Conservation (phyloP, 176 grass and related monocot genomes). For the Eragrostis nindensis region DNA sequence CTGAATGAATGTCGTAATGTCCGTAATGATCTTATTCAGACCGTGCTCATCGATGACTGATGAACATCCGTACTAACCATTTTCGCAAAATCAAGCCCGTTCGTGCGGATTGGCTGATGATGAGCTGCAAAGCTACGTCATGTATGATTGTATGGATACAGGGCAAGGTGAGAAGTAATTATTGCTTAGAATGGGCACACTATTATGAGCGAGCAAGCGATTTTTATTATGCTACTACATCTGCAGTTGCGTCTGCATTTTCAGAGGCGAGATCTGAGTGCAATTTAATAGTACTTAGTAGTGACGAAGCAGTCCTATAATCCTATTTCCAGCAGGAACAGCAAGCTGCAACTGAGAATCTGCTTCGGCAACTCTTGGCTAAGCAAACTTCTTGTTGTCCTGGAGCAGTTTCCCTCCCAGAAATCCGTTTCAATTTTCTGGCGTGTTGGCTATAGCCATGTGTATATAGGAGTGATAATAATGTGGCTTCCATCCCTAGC, state of each 20-base stretch:
- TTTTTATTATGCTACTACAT: not conserved
- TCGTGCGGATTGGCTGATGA: not conserved
- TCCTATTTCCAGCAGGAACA: not conserved
- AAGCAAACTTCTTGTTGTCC: not conserved
- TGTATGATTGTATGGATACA: slow-evolving; percentile 28
- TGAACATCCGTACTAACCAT: not conserved
- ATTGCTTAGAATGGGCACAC: slow-evolving; percentile 11
- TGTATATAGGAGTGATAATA: not conserved
- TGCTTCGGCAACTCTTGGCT: not conserved
- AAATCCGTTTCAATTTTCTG: not conserved
- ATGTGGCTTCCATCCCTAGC: not conserved
- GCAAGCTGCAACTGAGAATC: not conserved
- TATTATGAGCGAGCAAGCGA: not conserved
- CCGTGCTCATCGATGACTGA: not conserved
- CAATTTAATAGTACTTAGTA: not conserved
- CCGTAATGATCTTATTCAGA: not conserved
- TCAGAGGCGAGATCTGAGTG: not conserved
- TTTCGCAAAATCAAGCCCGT: slow-evolving; percentile 12
- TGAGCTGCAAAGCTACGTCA: not conserved
- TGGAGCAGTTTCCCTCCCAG: not conserved
- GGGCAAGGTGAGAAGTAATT: slow-evolving; percentile 14
- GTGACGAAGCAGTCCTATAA: not conserved
- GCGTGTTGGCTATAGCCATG: not conserved
- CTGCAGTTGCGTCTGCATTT: not conserved
- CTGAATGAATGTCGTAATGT: not conserved